These are phyloP conservation scores for Pholiota microspora DNA, from an alignment of 768 basidiomycete genomes.

Conservation along the genomic window DNA sequence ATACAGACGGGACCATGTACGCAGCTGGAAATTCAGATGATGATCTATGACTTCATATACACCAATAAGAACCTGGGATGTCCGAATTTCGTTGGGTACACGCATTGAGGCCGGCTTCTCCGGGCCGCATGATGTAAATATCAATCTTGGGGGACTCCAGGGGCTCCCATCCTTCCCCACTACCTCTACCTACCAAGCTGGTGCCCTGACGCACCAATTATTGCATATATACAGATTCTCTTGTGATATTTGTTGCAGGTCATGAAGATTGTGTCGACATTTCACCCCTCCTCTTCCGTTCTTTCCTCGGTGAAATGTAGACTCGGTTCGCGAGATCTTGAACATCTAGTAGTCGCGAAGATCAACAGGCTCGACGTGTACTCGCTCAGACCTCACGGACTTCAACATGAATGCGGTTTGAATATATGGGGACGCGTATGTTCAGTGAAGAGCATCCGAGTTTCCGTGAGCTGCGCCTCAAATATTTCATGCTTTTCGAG, in stretches of 20 bases:
- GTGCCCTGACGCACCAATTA: too few species aligned
- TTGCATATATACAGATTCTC: too few species aligned
- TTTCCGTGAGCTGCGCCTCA: conserved; percentile 38
- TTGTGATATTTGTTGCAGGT: too few species aligned
- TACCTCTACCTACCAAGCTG: too few species aligned
- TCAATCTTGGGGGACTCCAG: background rate
- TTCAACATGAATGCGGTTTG: conserved; percentile 54
- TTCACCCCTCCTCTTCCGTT: conserved; percentile 75
- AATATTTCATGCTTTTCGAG: conserved; percentile 8
- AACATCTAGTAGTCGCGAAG: conserved; percentile 71
- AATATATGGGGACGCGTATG: conserved; percentile 73
- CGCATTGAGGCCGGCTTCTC: too few species aligned
- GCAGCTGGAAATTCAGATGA: conserved; percentile 27
- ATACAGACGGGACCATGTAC: conserved; percentile 64
- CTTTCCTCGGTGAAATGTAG: conserved; percentile 65
- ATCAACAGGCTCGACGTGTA: conserved; percentile 66
- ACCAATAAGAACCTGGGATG: background rate
- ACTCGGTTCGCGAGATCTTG: conserved; percentile 49
- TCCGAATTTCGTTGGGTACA: background rate
- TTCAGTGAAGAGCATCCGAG: conserved; percentile 52
- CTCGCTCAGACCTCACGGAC: conserved; percentile 58
- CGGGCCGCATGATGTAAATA: background rate
- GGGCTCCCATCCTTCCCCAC: background rate
- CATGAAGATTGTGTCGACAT: conserved; percentile 70
- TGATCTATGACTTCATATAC: conserved; percentile 20